A percentile compares a stretch with the other conserved stretches of the same genome.
phyloP scores from a whole-genome alignment of 2,329 filamentous ascomycete species.

The Stachybotrys echinatus region DNA sequence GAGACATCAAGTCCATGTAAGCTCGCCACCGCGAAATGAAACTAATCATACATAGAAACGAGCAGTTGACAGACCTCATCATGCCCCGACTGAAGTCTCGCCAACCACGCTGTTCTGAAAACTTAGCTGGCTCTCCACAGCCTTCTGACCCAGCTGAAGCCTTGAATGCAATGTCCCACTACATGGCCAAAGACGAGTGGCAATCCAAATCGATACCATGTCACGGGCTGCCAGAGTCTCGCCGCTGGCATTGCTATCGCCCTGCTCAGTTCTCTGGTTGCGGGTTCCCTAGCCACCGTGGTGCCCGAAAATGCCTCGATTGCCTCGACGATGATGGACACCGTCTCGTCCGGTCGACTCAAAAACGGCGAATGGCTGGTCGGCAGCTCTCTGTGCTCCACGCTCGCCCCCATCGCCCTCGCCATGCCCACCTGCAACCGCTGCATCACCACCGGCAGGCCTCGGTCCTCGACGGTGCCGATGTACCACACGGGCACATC shows the following conservation, averaged over 20 bases:
- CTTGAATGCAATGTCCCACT: neutral
- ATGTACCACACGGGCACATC: slow-evolving; percentile 43
- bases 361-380: slow-evolving; percentile 46
- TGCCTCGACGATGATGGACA: slow-evolving; percentile 24
- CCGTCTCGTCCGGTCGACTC: slow-evolving; percentile 36
- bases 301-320: slow-evolving; percentile 8
- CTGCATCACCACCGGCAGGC: slow-evolving; percentile 33
- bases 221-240: neutral
- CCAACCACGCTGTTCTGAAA: too few relatives aligned
- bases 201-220: slow-evolving; percentile 1
- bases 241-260: neutral
- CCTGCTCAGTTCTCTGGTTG: neutral
- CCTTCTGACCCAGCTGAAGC: neutral
- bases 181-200: neutral
- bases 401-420: slow-evolving; percentile 25
- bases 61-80: too few relatives aligned
- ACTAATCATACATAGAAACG: too few relatives aligned
- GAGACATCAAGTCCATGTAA: too few relatives aligned
- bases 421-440: slow-evolving; percentile 30
- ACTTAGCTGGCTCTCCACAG: neutral
- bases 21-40: too few relatives aligned
- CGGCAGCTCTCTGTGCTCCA: slow-evolving; percentile 33
- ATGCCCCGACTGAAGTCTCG: too few relatives aligned
- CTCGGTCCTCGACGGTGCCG: slow-evolving; percentile 33
- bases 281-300: neutral